Evolutionary conservation across 2,329 filamentous ascomycete species (phyloP), one percentile per base, ranked within the genome.

Genomic region (Seiridium cupressi): DNA sequence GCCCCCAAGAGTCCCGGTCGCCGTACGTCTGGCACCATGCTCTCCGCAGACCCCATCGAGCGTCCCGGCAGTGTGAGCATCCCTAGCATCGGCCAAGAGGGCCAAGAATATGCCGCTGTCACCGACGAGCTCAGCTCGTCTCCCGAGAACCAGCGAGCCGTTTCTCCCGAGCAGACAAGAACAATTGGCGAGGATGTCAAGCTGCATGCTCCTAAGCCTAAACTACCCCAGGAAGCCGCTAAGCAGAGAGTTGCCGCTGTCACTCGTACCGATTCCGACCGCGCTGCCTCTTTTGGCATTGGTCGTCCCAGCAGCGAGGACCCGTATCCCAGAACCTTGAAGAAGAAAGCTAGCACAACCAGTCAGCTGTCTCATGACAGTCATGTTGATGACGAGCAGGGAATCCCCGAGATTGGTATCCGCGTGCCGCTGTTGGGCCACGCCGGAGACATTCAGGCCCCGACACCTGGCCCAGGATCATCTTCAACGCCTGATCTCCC

Each of bases 391-490:
- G 90, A 94, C 51, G 91, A 95, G 64, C 88, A 93, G 59, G 94
- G 93, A 31, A 97, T 97, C 68, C 93, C 93, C 2, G 91, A 96
- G 72, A 95, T 97, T 66, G 94, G 94, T 53, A 87, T 91, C 69
- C 90, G 93, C 70, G 94, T 99, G 44, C 95, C 95, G 55, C 95
- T 99, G 91, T 90, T 95, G 72, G 90, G 89, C 57, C 87, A 95
- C 72, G 91, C 95, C 48, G 95, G 95, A 63, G 94, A 98, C 72
- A 95, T 98, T 8, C 95, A 99, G 77, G 95, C 95, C 11, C 95
- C 95, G 2, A 95, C 93, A 2, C 93, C 93, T 1, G 85, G 87
- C 2, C 89, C 88, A 7, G 74, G 75, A 49, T 67, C 76, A 4
- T 72, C 76, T 3, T 68, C 66, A 53, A 70, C 73, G 53, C 71